Conservation (phyloP, 2,329 filamentous ascomycete genomes). For the Emmonsia crescens region DNA sequence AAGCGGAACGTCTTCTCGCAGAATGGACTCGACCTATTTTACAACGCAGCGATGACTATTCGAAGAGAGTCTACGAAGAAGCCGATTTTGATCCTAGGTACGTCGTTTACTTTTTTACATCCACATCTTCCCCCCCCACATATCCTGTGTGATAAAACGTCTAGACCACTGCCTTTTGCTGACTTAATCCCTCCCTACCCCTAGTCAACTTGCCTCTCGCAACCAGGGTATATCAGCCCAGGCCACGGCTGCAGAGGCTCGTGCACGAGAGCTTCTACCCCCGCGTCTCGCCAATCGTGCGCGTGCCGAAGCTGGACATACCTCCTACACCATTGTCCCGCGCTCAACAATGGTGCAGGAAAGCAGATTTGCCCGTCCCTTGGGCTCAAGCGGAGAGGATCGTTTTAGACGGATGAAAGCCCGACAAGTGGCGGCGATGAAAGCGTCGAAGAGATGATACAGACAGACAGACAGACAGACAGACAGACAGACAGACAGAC, state of each 20-base stretch:
- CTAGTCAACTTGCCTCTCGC: constrained; percentile 29
- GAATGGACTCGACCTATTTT: constrained; percentile 95
- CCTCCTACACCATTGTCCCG: constrained; percentile 54
- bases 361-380: constrained; percentile 35
- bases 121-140: background rate
- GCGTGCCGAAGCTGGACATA: constrained; percentile 47
- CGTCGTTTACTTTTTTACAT: constrained; percentile 11
- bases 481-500: too few species aligned
- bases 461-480: too few species aligned
- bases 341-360: constrained; percentile 41
- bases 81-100: constrained; percentile 50
- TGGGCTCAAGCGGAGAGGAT: constrained; percentile 39
- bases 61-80: constrained; percentile 58
- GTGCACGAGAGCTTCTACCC: constrained; percentile 42
- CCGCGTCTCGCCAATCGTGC: constrained; percentile 48
- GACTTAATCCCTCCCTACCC: constrained; percentile 10
- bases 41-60: constrained; percentile 88
- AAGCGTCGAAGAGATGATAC: constrained; percentile 28
- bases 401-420: constrained; percentile 40
- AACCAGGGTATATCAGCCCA: constrained; percentile 22
- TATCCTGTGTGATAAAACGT: background rate
- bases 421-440: constrained; percentile 33
- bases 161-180: constrained; percentile 6
- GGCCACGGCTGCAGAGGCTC: constrained; percentile 38
- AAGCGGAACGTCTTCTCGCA: constrained; percentile 81